Conservation (phyloP, 768 basidiomycete genomes). For the Calocera viscosa region DNA sequence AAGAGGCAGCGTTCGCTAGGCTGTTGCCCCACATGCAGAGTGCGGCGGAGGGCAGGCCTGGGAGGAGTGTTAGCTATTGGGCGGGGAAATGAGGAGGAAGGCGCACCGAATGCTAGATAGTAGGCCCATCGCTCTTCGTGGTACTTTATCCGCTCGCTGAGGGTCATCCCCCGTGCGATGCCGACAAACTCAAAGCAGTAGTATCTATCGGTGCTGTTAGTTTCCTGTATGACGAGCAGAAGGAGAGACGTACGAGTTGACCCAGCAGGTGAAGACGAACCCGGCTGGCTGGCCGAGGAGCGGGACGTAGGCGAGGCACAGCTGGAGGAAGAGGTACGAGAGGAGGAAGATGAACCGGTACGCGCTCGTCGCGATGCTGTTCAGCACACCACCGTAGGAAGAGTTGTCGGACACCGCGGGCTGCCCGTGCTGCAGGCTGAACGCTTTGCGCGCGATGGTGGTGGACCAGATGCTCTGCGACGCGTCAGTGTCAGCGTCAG, state of each 20-base stretch:
- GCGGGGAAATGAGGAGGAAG: not conserved
- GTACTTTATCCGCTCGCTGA: slow-evolving; percentile 54
- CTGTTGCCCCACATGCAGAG: slow-evolving; percentile 62
- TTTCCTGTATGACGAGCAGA: slow-evolving; percentile 4
- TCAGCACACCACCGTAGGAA: slow-evolving; percentile 45
- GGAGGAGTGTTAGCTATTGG: slow-evolving; percentile 7
- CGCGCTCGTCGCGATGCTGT: slow-evolving; percentile 62
- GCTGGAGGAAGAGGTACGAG: slow-evolving; percentile 59
- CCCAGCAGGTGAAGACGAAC: slow-evolving; percentile 71
- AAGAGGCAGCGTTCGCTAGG: slow-evolving; percentile 69
- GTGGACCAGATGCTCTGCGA: slow-evolving; percentile 63
- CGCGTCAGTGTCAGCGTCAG: not conserved
- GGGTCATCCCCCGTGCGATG: slow-evolving; percentile 59
- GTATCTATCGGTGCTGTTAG: not conserved
- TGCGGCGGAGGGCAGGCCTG: slow-evolving; percentile 58
- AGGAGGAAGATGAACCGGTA: slow-evolving; percentile 72
- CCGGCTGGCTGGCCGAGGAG: slow-evolving; percentile 46
- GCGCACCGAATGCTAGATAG: slow-evolving; percentile 66
- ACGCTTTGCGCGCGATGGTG: slow-evolving; percentile 61
- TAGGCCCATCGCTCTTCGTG: slow-evolving; percentile 86
- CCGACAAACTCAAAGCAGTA: slow-evolving; percentile 42
- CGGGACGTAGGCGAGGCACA: slow-evolving; percentile 51
- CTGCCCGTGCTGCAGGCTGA: slow-evolving; percentile 55
- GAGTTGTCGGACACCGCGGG: slow-evolving; percentile 38
- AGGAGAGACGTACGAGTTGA: slow-evolving; percentile 57